Percentiles rank a stretch among this genome's conserved stretches.
These are phyloP conservation scores for Salix suchowensis DNA, from an alignment of 345 rosid genomes.

Conservation along the genomic window DNA sequence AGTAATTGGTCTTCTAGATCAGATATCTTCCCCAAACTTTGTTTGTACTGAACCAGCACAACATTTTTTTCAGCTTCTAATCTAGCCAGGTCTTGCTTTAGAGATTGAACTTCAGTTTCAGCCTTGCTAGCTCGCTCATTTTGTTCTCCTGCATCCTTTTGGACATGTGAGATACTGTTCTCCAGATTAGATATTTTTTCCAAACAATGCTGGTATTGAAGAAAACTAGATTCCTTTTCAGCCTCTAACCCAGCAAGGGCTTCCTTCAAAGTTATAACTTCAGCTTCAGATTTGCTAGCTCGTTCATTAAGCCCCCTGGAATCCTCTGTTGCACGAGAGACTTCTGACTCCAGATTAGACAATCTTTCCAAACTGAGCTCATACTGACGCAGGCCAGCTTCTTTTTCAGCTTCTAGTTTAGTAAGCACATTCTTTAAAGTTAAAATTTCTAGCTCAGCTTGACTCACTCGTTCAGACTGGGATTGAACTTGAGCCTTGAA, in stretches of 20 bases:
- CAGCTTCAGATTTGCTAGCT: constrained; percentile 75
- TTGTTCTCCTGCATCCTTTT: constrained; percentile 57
- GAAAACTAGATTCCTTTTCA: constrained; percentile 58
- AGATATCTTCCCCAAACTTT: constrained; percentile 54
- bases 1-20: constrained; percentile 54
- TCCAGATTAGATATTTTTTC: constrained; percentile 61
- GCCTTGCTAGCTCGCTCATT: constrained; percentile 57
- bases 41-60: constrained; percentile 47
- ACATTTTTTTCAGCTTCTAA: constrained; percentile 67
- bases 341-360: constrained; percentile 63
- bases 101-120: constrained; percentile 49
- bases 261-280: constrained; percentile 62
- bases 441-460: constrained; percentile 70
- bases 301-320: constrained; percentile 53
- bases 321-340: constrained; percentile 63
- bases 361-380: constrained; percentile 67
- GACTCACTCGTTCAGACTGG: constrained; percentile 55
- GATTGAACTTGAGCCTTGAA: constrained; percentile 41
- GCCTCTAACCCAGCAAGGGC: constrained; percentile 51
- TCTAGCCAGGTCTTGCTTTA: constrained; percentile 51
- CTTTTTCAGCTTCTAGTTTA: constrained; percentile 85
- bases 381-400: constrained; percentile 66
- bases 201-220: constrained; percentile 67
- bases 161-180: constrained; percentile 43
- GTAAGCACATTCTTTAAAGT: constrained; percentile 71